Conservation (phyloP, 2,329 filamentous ascomycete species). For the Colletotrichum orchidophilum region DNA sequence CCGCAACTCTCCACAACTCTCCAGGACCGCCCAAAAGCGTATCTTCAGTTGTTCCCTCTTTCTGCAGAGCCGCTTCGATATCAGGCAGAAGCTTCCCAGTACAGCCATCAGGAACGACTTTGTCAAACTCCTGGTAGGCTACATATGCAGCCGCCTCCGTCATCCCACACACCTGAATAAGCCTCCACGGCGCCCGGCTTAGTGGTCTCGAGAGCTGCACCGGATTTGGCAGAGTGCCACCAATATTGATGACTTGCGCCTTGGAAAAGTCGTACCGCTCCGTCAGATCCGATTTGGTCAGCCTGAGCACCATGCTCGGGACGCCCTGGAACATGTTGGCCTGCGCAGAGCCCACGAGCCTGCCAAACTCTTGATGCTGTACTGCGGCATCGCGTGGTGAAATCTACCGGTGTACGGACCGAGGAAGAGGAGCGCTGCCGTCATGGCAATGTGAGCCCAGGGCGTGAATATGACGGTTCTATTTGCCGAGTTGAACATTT, state of each 20-base stretch:
- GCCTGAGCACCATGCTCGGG: conserved; percentile 47
- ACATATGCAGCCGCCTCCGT: conserved; percentile 55
- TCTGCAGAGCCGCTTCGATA: conserved; percentile 50
- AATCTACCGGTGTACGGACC: conserved; percentile 54
- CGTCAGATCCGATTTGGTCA: conserved; percentile 48
- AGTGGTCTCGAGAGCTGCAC: conserved; percentile 45
- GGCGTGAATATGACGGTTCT: conserved; percentile 53
- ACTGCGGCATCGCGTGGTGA: conserved; percentile 54
- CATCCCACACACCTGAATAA: conserved; percentile 56
- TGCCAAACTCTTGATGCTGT: conserved; percentile 45
- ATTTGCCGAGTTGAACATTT: conserved; percentile 45
- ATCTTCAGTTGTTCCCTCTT: conserved; percentile 48
- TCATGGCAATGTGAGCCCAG: conserved; percentile 55
- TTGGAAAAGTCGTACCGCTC: conserved; percentile 48
- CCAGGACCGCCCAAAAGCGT: conserved; percentile 47
- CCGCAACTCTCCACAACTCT: conserved; percentile 56
- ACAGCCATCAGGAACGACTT: conserved; percentile 43
- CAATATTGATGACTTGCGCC: conserved; percentile 48
- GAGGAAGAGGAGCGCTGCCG: conserved; percentile 54
- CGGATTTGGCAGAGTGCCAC: conserved; percentile 46
- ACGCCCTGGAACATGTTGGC: conserved; percentile 52
- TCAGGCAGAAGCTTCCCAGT: conserved; percentile 49
- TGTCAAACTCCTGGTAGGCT: conserved; percentile 48
- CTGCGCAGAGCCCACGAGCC: conserved; percentile 45
- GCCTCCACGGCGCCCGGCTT: conserved; percentile 45